phyloP scores from a whole-genome alignment of 805 yeast species.

The Ogataea glucozyma region DNA sequence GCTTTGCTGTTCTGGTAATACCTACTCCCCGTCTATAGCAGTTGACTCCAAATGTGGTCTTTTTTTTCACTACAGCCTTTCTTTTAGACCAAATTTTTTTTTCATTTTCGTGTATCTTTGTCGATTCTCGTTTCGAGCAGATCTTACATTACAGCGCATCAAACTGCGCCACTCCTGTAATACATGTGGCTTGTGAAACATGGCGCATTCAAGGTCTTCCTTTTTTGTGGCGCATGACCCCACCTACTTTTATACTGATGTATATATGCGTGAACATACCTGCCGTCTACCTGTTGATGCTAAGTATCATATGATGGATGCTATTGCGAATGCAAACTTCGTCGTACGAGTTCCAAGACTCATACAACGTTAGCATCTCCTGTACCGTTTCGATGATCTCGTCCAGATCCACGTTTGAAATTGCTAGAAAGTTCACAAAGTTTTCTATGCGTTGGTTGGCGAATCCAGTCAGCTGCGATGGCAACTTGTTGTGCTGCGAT shows the following conservation, averaged over 20 bases:
- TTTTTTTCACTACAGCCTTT: conserved; percentile 3
- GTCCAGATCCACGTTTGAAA: conserved; percentile 72
- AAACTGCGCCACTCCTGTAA: conserved; percentile 3
- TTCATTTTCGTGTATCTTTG: conserved; percentile 10
- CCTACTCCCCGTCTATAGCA: neutral
- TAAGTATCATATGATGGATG: conserved; percentile 39
- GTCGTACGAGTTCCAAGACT: conserved; percentile 83
- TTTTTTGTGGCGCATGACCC: conserved; percentile 9
- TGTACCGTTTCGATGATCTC: conserved; percentile 82
- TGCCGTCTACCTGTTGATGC: conserved; percentile 20
- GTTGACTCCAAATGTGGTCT: neutral
- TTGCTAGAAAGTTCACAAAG: conserved; percentile 67
- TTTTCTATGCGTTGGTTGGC: conserved; percentile 47
- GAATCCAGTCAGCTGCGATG: conserved; percentile 1
- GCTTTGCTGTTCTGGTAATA: too few species aligned
- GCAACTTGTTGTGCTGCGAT: conserved; percentile 5
- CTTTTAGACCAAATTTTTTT: conserved; percentile 2
- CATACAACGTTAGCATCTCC: conserved; percentile 78
- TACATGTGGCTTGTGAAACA: neutral
- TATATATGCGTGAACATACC: too few species aligned
- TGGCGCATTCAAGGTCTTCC: conserved; percentile 4
- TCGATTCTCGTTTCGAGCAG: conserved; percentile 7
- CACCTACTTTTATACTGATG: neutral
- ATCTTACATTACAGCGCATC: conserved; percentile 5
- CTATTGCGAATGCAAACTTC: conserved; percentile 58